Base-by-base conservation (phyloP, 2,329 filamentous ascomycete genomes). In the Cordyceps pruinosa region DNA sequence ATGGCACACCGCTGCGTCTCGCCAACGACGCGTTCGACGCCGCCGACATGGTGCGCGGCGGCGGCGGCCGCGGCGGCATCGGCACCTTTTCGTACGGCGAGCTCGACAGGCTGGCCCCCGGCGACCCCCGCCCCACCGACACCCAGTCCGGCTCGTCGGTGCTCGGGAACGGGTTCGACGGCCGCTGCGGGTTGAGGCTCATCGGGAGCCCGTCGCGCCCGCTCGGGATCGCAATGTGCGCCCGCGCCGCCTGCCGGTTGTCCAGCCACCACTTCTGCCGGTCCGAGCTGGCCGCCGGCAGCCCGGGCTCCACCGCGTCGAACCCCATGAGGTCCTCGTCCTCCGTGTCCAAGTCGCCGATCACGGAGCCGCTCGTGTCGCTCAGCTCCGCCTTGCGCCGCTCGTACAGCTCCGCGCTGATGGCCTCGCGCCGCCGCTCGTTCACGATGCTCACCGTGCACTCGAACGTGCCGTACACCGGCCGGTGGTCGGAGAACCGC, bases 401-500 rank as follows among this genome's bases (percentile, higher is more conserved):
- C 23, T 80, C 76, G 68, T 97, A 97, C 12, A 97, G 77, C 53
- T 87, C 80, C 32, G 81, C 81, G 66, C 87, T 89, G 47, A 97
- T 84, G 4, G 76, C 73, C 60, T 92, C 86, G 62, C 89, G 90
- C 54, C 80, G 75, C 25, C 72, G 73, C 68, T 96, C 89, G 63
- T 99, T 83, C 12, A 97, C 76, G 45, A 94, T 85, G 62, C 79
- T 92, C 53, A 97, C 87, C 1, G 80, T 83, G 70, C 92, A 95
- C 63, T 90, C 83, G 67, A 99, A 99, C 0, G 85, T 84, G 13
- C 90, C 92, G 72, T 90, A 97, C 0, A 99, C 93, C 2, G 94
- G 94, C n/a, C 92, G 83, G 70, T 99, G 94, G 67, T 99, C 94
- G 0, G 94, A 99, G 69, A 97, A 96, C 13, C 81, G 83, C 35